Percentiles rank a stretch among this genome's conserved stretches.
phyloP scores from a whole-genome alignment of 495 filamentous ascomycete genomes.

The Tetracladium setigerum region DNA sequence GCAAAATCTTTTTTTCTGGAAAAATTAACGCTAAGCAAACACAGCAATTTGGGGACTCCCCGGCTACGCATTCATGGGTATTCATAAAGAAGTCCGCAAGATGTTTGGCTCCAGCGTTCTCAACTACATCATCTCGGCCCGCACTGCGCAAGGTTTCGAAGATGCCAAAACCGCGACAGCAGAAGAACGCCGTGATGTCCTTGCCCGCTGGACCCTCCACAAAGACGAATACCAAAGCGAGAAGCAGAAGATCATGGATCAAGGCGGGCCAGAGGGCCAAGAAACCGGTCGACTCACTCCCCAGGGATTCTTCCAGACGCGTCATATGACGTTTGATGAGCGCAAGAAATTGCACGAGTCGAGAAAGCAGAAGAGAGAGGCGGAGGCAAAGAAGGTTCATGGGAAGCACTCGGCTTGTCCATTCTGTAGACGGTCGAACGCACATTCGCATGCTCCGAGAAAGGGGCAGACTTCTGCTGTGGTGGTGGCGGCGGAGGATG shows the following conservation, averaged over 20 bases:
- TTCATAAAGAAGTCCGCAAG: constrained; percentile 65
- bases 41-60: constrained; percentile 54
- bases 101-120: constrained; percentile 52
- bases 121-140: constrained; percentile 65
- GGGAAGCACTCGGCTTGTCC: constrained; percentile 13
- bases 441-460: constrained; percentile 14
- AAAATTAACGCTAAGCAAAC: not conserved
- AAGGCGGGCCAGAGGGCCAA: constrained; percentile 13
- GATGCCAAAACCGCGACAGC: constrained; percentile 41
- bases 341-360: constrained; percentile 42
- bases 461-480: not conserved
- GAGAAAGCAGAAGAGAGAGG: constrained; percentile 21
- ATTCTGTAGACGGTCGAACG: constrained; percentile 12
- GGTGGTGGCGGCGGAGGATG: not conserved
- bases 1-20: not conserved
- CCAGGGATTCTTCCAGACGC: constrained; percentile 33
- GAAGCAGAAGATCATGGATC: constrained; percentile 14
- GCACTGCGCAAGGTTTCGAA: constrained; percentile 63
- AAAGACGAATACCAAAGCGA: constrained; percentile 41
- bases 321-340: constrained; percentile 32
- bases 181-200: constrained; percentile 49
- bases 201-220: constrained; percentile 47
- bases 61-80: constrained; percentile 66
- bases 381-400: constrained; percentile 21
- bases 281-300: constrained; percentile 19